Evolutionary conservation across 1,284 basidiomycete genomes (phyloP), one percentile per base, ranked within the genome.

Genomic region (Neotropicomus parvogracilis): DNA sequence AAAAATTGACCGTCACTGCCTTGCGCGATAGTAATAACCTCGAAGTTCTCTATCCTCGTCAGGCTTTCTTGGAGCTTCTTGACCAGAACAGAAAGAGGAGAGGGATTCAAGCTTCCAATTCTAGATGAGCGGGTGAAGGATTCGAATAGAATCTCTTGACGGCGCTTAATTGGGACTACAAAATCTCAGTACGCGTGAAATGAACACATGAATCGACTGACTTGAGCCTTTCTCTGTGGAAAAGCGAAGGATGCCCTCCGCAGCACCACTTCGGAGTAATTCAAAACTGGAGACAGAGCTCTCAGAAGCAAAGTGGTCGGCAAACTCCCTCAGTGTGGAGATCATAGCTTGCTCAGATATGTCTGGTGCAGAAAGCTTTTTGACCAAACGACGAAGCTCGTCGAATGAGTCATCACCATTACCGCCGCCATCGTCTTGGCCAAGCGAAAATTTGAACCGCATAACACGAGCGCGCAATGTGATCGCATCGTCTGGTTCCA

Each of bases 201-300:
- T 27, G 54, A 36, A 39, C 45, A 54, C 29, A 11, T 7, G 31
- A 46, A 11, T 34, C 12, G 17, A 55, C 60, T 46, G n/a, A 64
- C 64, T 56, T 53, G 33, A 37, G 57, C 78, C 54, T 61, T 78
- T 74, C 52, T 85, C 82, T 3, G 88, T 89, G 5, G 91, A 82
- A 68, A 93, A 94, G 39, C 80, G 79, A 46, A 98, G 78, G 35
- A 99, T 67, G 3, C 85, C 85, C 56, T 97, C 93, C 1, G 98
- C 87, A 1, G 97, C 78, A 3, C 95, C 95, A 60, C 92, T 95
- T 61, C 97, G 89, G 46, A 97, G 72, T 34, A 99, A 70, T 71
- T 99, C 97, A 58, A 98, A 99, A 68, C 94, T 97, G 1, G 95
- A 97, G 11, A 98, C 82, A 10, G 92, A 88, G 4, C 78, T 80